phyloP scores from a whole-genome alignment of 352 stramenopile species.

The Globisporangium heterothallicum region DNA sequence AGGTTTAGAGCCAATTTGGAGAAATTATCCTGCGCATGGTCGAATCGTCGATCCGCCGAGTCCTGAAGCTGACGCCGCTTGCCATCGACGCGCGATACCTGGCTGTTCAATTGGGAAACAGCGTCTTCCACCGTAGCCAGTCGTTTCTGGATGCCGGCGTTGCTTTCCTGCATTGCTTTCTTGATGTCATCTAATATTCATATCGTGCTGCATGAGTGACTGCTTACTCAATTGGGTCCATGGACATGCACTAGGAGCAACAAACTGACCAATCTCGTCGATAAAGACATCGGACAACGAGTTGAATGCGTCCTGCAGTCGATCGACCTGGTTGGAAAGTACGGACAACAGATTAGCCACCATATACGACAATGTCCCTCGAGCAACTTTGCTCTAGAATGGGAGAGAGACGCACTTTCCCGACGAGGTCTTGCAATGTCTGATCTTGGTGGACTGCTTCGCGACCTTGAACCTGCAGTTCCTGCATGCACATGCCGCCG shows the following conservation, averaged over 20 bases:
- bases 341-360: no score
- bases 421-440: slow-evolving; percentile 33
- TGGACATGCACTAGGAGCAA: neutral
- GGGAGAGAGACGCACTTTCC: slow-evolving; percentile 15
- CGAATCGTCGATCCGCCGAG: slow-evolving; percentile 30
- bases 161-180: slow-evolving; percentile 13
- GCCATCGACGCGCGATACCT: slow-evolving; percentile 29
- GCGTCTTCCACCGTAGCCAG: slow-evolving; percentile 28
- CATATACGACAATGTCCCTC: no score
- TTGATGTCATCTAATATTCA: slow-evolving; percentile 19
- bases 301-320: slow-evolving; percentile 47
- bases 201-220: neutral
- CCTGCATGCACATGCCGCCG: no score
- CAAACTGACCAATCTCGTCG: slow-evolving; percentile 32
- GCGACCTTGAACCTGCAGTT: slow-evolving; percentile 31
- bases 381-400: no score
- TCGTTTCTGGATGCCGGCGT: slow-evolving; percentile 24
- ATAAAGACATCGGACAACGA: slow-evolving; percentile 56
- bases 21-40: slow-evolving; percentile 39
- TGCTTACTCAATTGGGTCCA: neutral
- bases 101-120: slow-evolving; percentile 25
- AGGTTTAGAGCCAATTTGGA: slow-evolving; percentile 39
- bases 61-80: slow-evolving; percentile 38
- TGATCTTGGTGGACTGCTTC: slow-evolving; percentile 47
- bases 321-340: no score